Conservation (phyloP, 805 yeast species). For the Ogataea ramenticola region DNA sequence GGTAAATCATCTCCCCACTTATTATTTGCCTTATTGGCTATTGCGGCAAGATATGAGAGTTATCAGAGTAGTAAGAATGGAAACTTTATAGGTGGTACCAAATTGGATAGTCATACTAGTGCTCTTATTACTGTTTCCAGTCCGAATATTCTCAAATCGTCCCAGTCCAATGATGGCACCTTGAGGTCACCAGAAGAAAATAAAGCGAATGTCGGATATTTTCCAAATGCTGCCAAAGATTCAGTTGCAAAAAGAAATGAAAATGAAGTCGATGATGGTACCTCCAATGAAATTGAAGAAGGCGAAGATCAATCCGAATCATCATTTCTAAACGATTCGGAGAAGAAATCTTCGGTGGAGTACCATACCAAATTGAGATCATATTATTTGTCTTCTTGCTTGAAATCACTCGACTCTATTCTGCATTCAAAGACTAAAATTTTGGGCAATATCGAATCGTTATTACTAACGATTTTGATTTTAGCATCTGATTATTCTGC, state of each 20-base stretch:
- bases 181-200: too few relatives aligned
- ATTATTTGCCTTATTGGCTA: slow-evolving; percentile 63
- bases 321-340: slow-evolving; percentile 2
- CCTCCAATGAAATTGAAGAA: slow-evolving; percentile 6
- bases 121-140: neutral
- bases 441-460: slow-evolving; percentile 57
- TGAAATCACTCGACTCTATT: slow-evolving; percentile 50
- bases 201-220: too few relatives aligned
- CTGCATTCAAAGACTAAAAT: slow-evolving; percentile 32
- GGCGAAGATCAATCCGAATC: neutral
- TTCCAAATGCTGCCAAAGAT: too few relatives aligned
- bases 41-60: slow-evolving; percentile 52
- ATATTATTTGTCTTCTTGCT: slow-evolving; percentile 57
- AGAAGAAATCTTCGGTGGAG: slow-evolving; percentile 11
- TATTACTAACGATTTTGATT: slow-evolving; percentile 59
- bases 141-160: neutral
- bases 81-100: neutral
- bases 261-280: neutral
- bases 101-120: neutral
- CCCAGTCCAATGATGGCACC: too few relatives aligned
- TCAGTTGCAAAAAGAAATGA: too few relatives aligned
- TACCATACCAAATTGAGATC: slow-evolving; percentile 55
- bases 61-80: slow-evolving; percentile 18
- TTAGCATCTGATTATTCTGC: slow-evolving; percentile 61
- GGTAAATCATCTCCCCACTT: slow-evolving; percentile 49